phyloP scores from a whole-genome alignment of 768 basidiomycete species.

The Ramaria sp. region DNA sequence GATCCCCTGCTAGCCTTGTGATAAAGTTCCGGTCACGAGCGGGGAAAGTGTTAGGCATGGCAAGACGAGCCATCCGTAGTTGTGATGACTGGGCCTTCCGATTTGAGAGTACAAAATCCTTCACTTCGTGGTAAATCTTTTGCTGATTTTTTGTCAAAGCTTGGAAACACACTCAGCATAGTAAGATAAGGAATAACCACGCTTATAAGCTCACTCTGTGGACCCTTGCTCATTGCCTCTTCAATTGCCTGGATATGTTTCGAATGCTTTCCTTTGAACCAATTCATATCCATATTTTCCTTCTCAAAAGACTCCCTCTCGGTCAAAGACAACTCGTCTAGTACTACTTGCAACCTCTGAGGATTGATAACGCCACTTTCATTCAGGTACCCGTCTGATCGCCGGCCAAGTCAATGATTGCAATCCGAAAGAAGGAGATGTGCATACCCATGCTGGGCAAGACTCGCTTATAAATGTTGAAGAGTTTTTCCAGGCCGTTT shows the following conservation, averaged over 20 bases:
- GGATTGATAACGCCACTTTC: constrained; percentile 78
- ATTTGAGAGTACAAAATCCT: constrained; percentile 52
- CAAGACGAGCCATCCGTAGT: constrained; percentile 31
- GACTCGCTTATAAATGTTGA: constrained; percentile 91
- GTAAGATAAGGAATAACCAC: background rate
- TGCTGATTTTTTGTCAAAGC: constrained; percentile 70
- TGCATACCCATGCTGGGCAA: constrained; percentile 59
- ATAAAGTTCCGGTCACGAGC: constrained; percentile 78
- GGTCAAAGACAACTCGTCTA: constrained; percentile 82
- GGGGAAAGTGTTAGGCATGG: constrained; percentile 70
- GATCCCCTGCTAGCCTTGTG: constrained; percentile 56
- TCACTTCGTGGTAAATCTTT: constrained; percentile 68
- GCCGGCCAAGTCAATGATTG: background rate
- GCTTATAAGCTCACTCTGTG: constrained; percentile 5
- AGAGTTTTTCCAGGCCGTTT: constrained; percentile 86
- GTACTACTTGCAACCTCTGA: constrained; percentile 69
- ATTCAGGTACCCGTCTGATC: constrained; percentile 82
- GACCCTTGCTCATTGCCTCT: constrained; percentile 31
- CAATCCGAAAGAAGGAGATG: constrained; percentile 4
- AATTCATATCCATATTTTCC: constrained; percentile 81
- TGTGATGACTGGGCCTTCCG: constrained; percentile 22
- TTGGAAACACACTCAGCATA: constrained; percentile 11
- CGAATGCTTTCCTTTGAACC: constrained; percentile 89
- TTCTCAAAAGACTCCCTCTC: constrained; percentile 88
- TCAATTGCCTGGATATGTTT: constrained; percentile 63